Evolutionary conservation across 2,329 filamentous ascomycete genomes (phyloP).

Genomic region (Aureobasidium sp.): DNA sequence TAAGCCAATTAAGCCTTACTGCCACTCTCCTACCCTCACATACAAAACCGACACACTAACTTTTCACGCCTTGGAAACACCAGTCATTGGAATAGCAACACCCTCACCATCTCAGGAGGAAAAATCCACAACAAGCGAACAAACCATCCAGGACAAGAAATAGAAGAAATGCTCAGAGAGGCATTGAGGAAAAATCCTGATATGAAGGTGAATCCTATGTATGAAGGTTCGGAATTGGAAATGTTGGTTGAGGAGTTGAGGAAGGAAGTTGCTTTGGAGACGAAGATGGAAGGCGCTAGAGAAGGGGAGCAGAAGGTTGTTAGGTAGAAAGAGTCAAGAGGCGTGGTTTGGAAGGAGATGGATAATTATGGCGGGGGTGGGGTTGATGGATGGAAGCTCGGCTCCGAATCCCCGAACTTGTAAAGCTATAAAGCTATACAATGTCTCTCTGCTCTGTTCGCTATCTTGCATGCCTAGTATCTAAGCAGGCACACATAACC

Average conservation of each 20-base stretch:
- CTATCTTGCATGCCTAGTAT: not conserved
- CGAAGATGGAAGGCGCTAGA: not conserved
- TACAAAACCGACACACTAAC: too few species aligned
- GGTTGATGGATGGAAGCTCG: too few species aligned
- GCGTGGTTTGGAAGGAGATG: not conserved
- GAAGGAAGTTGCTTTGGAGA: not conserved
- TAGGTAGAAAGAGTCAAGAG: not conserved
- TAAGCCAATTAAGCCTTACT: not conserved
- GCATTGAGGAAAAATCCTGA: not conserved
- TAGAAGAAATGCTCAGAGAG: not conserved
- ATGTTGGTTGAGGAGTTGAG: not conserved
- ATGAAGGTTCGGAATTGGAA: not conserved
- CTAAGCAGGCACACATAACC: not conserved
- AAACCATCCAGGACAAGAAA: not conserved
- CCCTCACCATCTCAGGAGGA: too few species aligned
- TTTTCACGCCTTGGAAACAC: not conserved
- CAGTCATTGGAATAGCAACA: too few species aligned
- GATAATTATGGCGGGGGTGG: too few species aligned
- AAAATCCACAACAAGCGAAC: not conserved
- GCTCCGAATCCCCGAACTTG: too few species aligned
- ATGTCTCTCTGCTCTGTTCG: too few species aligned
- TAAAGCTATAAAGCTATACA: too few species aligned
- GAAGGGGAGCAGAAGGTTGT: not conserved
- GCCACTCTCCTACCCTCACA: too few species aligned
- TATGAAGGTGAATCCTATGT: not conserved